Base-by-base conservation (phyloP, 306 rosid species). In the Vigna reflexopilosa region DNA sequence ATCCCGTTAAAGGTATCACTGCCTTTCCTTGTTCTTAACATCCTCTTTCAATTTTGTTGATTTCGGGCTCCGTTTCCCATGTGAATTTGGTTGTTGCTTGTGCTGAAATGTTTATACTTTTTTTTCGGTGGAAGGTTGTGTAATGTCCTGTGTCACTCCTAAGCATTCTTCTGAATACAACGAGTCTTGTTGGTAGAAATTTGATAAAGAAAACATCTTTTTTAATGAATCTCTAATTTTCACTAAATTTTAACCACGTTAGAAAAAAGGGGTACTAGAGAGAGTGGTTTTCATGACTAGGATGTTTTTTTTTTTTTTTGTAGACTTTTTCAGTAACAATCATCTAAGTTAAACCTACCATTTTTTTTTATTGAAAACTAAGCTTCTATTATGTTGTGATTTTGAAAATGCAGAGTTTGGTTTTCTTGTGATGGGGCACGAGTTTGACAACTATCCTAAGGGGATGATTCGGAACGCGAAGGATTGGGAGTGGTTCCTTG, bases 401-500 rank as follows among this genome's bases (percentile, higher is more conserved):
- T 82, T 78, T 63, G 70, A 67, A 68, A 77, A 61, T 87, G 87
- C 90, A 92, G 97, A 89, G 90, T 88, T 92, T 80, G 98, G 97
- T 67, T 94, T 94, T 79, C 70, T 91, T 56, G 87, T 73, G 68
- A 86, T 78, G 85, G 93, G 92, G 50, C 94, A 89, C 47, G 98
- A 92, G 75, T 94, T 94, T 77, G 98, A 94, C 32, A 62, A 12
- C 70, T 94, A 87, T 80, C 93, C 96, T 32, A 90, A 80, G 79
- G 89, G 78, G 45, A 84, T 76, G 89, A 81, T 92, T 48, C 85
- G 80, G 26, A 85, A 85, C 36, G 70, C 67, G 4, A 85, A 83
- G 87, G 50, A 80, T 64, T 94, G 98, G 98, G 77, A 89, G 44
- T 94, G 98, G 98, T 92, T 90, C 70, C 85, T 94, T 13, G 91